These are phyloP conservation scores for Skeletonema tropicum DNA, from an alignment of 108 stramenopile genomes.

Conservation along the genomic window DNA sequence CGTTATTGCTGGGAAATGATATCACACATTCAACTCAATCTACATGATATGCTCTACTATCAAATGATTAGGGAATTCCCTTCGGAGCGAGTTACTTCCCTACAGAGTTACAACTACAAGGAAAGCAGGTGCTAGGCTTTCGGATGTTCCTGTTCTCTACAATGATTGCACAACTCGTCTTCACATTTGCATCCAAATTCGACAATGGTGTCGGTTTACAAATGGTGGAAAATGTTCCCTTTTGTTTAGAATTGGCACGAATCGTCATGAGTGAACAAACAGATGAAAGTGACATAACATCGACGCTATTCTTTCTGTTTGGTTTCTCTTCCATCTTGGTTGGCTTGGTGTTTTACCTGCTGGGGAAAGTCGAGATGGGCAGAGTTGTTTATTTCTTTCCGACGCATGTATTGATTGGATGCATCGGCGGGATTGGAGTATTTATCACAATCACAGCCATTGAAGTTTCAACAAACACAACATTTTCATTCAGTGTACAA, in stretches of 20 bases:
- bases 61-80: constrained; percentile 46
- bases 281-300: constrained; percentile 56
- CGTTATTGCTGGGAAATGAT: no score
- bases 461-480: constrained; percentile 61
- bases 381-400: constrained; percentile 79
- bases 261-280: constrained; percentile 64
- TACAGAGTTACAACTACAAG: constrained; percentile 57
- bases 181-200: constrained; percentile 61
- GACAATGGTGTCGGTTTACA: constrained; percentile 65
- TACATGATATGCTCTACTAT: no score
- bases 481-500: constrained; percentile 40
- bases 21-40: no score
- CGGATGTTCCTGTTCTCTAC: constrained; percentile 75
- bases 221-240: constrained; percentile 87
- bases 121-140: constrained; percentile 74
- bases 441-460: constrained; percentile 64
- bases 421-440: constrained; percentile 64
- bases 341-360: constrained; percentile 58
- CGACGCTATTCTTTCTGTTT: constrained; percentile 75
- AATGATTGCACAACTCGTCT: constrained; percentile 63
- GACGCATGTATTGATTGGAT: constrained; percentile 75
- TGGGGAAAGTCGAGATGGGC: constrained; percentile 70
- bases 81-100: constrained; percentile 78
- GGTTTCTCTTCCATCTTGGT: constrained; percentile 68
- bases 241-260: constrained; percentile 60